phyloP scores from a whole-genome alignment of 1,284 basidiomycete species.

The Ganoderma leucocontextum region DNA sequence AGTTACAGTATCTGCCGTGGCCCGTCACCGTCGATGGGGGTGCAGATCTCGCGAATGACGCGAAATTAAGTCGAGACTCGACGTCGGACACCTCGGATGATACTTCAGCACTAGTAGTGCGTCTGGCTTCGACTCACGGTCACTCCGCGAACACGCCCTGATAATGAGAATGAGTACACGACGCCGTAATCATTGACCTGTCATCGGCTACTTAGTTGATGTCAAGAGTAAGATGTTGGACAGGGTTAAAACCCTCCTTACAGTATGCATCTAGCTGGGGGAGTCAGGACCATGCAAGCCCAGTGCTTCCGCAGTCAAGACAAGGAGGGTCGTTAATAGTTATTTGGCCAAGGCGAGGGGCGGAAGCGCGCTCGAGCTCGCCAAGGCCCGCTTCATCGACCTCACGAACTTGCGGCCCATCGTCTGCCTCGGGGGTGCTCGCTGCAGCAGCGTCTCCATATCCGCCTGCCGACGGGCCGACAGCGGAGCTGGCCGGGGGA shows the following conservation, averaged over 20 bases:
- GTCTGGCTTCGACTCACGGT: neutral
- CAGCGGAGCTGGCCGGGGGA: neutral
- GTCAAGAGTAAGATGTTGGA: no score
- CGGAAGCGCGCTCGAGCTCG: neutral
- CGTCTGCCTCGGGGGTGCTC: neutral
- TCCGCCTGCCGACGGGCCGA: neutral
- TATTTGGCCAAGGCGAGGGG: neutral
- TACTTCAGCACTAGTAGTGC: neutral
- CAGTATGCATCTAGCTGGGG: no score
- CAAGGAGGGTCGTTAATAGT: neutral
- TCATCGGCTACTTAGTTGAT: neutral
- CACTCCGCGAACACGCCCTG: neutral
- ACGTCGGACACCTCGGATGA: neutral
- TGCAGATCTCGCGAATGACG: neutral
- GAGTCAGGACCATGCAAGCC: neutral
- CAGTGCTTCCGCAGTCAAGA: neutral
- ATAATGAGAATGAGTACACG: neutral
- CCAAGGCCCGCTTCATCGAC: neutral
- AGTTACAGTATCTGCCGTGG: no score
- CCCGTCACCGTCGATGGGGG: neutral
- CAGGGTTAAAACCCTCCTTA: no score
- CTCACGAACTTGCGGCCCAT: neutral
- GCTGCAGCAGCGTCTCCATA: neutral
- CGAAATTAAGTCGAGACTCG: neutral
- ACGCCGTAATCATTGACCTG: neutral